Conservation (phyloP, 2,329 filamentous ascomycete species). For the Diplocarpon rosae region DNA sequence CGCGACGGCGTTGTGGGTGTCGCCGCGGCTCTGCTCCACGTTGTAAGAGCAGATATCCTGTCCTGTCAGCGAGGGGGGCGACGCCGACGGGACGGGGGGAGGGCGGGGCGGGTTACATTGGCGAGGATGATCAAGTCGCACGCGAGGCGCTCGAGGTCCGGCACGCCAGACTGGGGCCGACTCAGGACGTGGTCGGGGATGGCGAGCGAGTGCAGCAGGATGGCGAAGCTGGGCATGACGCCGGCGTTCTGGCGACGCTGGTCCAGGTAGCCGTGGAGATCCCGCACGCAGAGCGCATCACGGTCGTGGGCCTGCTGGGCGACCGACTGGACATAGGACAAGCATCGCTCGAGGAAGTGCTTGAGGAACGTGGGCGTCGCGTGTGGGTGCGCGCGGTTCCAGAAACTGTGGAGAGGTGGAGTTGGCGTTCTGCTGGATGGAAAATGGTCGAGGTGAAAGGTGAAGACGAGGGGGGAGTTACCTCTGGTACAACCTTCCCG, state of each 20-base stretch:
- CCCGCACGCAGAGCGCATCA: background rate
- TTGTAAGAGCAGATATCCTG: background rate
- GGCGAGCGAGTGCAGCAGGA: background rate
- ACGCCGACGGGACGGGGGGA: background rate
- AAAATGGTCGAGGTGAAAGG: too few species aligned
- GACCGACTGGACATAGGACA: background rate
- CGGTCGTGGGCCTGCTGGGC: background rate
- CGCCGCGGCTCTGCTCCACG: background rate
- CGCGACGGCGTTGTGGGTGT: background rate
- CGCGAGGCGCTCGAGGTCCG: too few species aligned
- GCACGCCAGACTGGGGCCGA: background rate
- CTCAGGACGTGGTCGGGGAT: background rate
- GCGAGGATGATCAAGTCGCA: too few species aligned
- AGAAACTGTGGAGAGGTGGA: background rate
- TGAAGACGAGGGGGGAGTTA: too few species aligned
- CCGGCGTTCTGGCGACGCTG: background rate
- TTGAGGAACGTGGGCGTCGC: background rate
- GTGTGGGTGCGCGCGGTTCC: background rate
- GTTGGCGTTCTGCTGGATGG: too few species aligned
- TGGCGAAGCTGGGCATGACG: background rate
- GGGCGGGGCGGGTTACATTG: too few species aligned
- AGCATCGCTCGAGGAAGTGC: background rate
- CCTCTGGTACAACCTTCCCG: too few species aligned
- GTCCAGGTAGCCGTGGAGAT: background rate
- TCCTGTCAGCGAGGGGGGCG: background rate